Base-by-base conservation (phyloP, 371 early-diverging fungal genomes). In the Mortierella sp. region DNA sequence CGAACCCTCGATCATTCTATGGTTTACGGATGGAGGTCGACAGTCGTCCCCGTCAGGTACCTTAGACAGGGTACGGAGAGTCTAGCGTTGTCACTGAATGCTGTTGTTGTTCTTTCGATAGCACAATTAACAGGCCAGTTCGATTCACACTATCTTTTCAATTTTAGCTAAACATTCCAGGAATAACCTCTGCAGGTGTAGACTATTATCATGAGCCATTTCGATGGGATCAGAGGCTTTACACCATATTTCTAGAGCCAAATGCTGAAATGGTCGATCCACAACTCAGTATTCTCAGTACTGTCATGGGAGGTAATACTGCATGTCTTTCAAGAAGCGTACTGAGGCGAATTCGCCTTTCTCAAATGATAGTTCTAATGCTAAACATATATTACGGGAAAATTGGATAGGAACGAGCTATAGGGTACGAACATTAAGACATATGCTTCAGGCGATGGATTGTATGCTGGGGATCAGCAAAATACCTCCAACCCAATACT, bases 161-260 rank as follows among this genome's bases (percentile, higher is more conserved):
- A 43, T 16, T 13, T 19, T 71, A 79, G 80, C 79, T 93, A 1
- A 87, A 90, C 43, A 87, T 93, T 28, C 92, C 90, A 4, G 91
- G 88, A 7, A 84, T 86, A 43, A 83, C 75, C 40, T 78, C 88
- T 2, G 87, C 91, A 15, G 92, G 94, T 50, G 84, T 84, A 7
- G 88, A 88, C 41, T 74, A 86, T 24, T 91, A 88, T 74, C 68
- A 80, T 9, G 94, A 94, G 73, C 94, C 94, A 21, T 94, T 93
- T 48, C 84, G 94, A 11, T 94, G 94, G 94, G 93, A 94, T 67
- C 94, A 94, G 67, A 83, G 91, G 4, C 78, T 94, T 32, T 86
- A 83, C 47, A 87, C 92, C 10, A 79, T 93, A 38, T 77, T 91
- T 48, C 71, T 93, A 38, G 84, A 86, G 58, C 89, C 89, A 11